Evolutionary conservation across 2,329 filamentous ascomycete genomes (phyloP).

Genomic region (Alternaria conjuncta): DNA sequence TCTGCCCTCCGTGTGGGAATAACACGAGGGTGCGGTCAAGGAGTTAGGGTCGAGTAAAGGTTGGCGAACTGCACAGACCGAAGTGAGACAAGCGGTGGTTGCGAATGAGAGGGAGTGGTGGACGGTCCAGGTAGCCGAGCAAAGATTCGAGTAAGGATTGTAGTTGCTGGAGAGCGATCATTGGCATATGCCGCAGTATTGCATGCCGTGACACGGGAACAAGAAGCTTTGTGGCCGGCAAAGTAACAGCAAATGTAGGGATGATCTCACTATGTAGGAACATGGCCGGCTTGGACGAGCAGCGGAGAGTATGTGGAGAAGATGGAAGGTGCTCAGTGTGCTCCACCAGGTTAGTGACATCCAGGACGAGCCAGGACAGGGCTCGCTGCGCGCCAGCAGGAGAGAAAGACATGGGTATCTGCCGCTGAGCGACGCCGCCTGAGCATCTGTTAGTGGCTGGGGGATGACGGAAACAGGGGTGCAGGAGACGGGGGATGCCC

Average conservation of each 20-base stretch:
- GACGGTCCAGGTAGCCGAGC: neutral
- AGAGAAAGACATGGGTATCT: conserved; percentile 28
- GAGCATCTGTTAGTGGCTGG: conserved; percentile 34
- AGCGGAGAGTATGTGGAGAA: conserved; percentile 47
- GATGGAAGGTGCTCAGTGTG: conserved; percentile 43
- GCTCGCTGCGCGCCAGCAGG: conserved; percentile 32
- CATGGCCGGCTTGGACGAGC: conserved; percentile 36
- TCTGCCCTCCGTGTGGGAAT: conserved; percentile 27
- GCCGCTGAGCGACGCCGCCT: conserved; percentile 26
- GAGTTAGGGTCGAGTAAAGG: conserved; percentile 13
- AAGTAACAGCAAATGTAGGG: conserved; percentile 40
- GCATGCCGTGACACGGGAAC: conserved; percentile 32
- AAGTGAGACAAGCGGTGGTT: conserved; percentile 15
- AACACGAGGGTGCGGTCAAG: conserved; percentile 36
- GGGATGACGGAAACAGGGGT: conserved; percentile 25
- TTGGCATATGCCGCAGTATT: conserved; percentile 27
- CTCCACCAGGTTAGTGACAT: conserved; percentile 36
- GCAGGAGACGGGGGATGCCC: conserved; percentile 26
- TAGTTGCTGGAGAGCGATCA: conserved; percentile 13
- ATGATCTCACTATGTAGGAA: conserved; percentile 42
- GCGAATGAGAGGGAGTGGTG: conserved; percentile 3
- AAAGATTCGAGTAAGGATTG: conserved; percentile 6
- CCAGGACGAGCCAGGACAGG: conserved; percentile 37
- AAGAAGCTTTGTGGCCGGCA: conserved; percentile 34
- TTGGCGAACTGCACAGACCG: conserved; percentile 28